These are phyloP conservation scores for Penicillium thymicola DNA, from an alignment of 2,329 filamentous ascomycete species.

Conservation along the genomic window DNA sequence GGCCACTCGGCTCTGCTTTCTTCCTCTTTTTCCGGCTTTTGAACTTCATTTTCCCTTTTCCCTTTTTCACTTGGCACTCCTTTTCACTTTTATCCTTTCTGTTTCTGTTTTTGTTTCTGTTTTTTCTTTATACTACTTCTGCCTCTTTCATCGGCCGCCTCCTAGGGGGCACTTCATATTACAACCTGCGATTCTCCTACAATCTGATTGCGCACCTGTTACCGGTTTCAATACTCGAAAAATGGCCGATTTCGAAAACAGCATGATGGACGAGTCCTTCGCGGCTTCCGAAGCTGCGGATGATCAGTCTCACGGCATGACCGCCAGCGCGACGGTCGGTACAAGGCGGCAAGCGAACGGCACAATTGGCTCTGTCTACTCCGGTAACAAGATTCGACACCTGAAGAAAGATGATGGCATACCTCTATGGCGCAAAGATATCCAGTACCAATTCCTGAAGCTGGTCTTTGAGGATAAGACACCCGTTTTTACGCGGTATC, in stretches of 20 bases:
- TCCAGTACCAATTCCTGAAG: slow-evolving; percentile 63
- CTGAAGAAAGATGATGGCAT: slow-evolving; percentile 67
- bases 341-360: slow-evolving; percentile 62
- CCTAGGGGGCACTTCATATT: slow-evolving; percentile 15
- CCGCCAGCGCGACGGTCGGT: slow-evolving; percentile 42
- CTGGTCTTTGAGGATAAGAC: slow-evolving; percentile 61
- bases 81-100: slow-evolving; percentile 6
- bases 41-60: slow-evolving; percentile 13
- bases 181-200: slow-evolving; percentile 3
- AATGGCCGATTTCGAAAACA: slow-evolving; percentile 37
- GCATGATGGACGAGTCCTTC: slow-evolving; percentile 36
- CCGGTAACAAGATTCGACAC: slow-evolving; percentile 65
- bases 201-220: not conserved
- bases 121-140: slow-evolving; percentile 2
- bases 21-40: slow-evolving; percentile 14
- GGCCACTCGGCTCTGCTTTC: slow-evolving; percentile 16
- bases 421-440: slow-evolving; percentile 65
- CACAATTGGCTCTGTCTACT: slow-evolving; percentile 64
- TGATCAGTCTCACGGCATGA: slow-evolving; percentile 37
- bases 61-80: slow-evolving; percentile 7
- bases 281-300: slow-evolving; percentile 37
- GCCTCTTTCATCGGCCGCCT: slow-evolving; percentile 14
- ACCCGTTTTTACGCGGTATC: slow-evolving; percentile 83
- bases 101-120: slow-evolving; percentile 6
- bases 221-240: slow-evolving; percentile 1